phyloP scores from a whole-genome alignment of 805 yeast genomes.

The Yamadazyma sp. region DNA sequence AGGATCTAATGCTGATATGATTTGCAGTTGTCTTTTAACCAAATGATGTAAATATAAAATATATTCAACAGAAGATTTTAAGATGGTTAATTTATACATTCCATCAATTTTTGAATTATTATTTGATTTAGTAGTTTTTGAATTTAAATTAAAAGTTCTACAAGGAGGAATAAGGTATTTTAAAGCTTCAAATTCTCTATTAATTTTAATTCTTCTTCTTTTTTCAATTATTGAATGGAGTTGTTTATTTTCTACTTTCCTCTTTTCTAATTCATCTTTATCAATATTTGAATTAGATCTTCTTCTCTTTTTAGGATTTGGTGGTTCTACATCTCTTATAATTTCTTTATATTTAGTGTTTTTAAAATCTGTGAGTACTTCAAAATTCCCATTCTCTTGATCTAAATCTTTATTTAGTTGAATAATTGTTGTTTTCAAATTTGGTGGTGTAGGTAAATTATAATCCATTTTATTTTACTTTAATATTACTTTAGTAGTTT shows the following conservation, averaged over 20 bases:
- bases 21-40: constrained; percentile 48
- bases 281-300: constrained; percentile 37
- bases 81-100: constrained; percentile 76
- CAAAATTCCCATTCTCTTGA: constrained; percentile 39
- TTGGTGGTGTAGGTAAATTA: constrained; percentile 37
- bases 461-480: too few relatives aligned
- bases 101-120: constrained; percentile 45
- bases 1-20: constrained; percentile 24
- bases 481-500: too few relatives aligned
- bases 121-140: constrained; percentile 6
- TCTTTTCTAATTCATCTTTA: constrained; percentile 38
- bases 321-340: not conserved
- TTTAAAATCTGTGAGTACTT: constrained; percentile 37
- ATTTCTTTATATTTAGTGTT: not conserved
- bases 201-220: constrained; percentile 72
- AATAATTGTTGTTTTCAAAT: constrained; percentile 42
- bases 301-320: constrained; percentile 34
- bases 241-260: constrained; percentile 43
- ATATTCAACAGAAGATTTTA: constrained; percentile 82
- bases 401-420: constrained; percentile 43
- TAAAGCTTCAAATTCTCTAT: constrained; percentile 78
- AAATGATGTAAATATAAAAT: constrained; percentile 66
- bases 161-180: constrained; percentile 79
- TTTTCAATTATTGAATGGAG: constrained; percentile 77
- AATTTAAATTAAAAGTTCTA: constrained; percentile 23